Conservation (phyloP, 345 rosid species). For the Populus pruinosa region DNA sequence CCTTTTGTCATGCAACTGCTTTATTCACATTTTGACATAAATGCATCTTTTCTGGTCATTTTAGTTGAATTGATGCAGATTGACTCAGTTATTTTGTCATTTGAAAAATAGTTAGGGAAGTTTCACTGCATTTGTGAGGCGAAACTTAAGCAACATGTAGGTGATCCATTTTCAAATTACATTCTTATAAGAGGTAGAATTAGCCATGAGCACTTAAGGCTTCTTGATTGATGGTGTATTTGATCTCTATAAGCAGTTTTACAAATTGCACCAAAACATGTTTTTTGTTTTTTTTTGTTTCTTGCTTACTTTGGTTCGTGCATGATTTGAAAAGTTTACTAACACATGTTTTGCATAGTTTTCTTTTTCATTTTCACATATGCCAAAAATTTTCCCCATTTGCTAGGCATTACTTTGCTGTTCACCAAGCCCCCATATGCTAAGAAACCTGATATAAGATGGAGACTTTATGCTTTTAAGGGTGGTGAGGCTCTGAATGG, state of each 20-base stretch:
- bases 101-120: not conserved
- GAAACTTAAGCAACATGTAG: not conserved
- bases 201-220: not conserved
- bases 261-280: not conserved
- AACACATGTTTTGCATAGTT: not conserved
- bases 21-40: not conserved
- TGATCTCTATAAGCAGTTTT: not conserved
- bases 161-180: not conserved
- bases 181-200: not conserved
- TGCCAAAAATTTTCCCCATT: conserved; percentile 2
- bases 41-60: not conserved
- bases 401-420: conserved; percentile 73
- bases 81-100: not conserved
- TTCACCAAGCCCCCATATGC: conserved; percentile 94
- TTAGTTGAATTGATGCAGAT: not conserved
- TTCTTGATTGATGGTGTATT: not conserved
- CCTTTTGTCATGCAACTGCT: not conserved
- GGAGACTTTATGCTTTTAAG: conserved; percentile 94
- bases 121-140: not conserved
- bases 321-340: not conserved
- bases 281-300: not conserved
- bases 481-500: conserved; percentile 83
- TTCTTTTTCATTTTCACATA: conserved; percentile 2
- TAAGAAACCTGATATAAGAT: conserved; percentile 74
- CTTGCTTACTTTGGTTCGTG: not conserved